Base-by-base conservation (phyloP, 129 eudicot genomes). In the Logfia minima region DNA sequence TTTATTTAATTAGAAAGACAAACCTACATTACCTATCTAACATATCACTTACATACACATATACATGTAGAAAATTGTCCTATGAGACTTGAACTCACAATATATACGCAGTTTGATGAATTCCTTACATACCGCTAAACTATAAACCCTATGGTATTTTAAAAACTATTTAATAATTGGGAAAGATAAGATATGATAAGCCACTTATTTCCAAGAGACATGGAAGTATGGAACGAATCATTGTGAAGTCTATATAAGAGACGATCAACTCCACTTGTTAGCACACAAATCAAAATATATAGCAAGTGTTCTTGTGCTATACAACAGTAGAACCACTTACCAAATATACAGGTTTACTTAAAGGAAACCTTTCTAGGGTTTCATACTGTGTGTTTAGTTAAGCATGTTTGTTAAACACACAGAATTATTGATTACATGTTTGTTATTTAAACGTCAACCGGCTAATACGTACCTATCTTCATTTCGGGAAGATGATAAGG, bases 401-500 rank as follows among this genome's bases (percentile, higher is more conserved):
- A 13, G 32, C 14, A 22, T 60, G 14, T 14, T 29, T 62, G 13
- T 13, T 29, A 24, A 4, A 62, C 13, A 62, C 67, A 11, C 3
- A 10, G 26, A 9, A 10, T 24, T 24, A 5, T 5, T 39, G 11
- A 8, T 2, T 39, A 39, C 14, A 41, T 41, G 14, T 41, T 41
- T 41, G 13, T 41, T 41, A 3, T 8, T 41, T 14, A 14, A 39
- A 39, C 48, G 19, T 31, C 16, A 10, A 18, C 32, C 28, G 11
- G 10, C 13, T 17, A 48, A 62, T 24, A 24, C 32, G 18, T 62
- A 34, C 0, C 1, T 34, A 4, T 10, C 34, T 23, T 24, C 35
- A 24, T 23, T 24, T 61, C 11, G 34, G 70, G 45, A 71, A 19
- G 71, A 22, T 65, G 66, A n/a, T 62, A 77, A 79, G 80, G 95